Base-by-base conservation (phyloP, 176 grass and related monocot species). In the Microstegium vimineum region DNA sequence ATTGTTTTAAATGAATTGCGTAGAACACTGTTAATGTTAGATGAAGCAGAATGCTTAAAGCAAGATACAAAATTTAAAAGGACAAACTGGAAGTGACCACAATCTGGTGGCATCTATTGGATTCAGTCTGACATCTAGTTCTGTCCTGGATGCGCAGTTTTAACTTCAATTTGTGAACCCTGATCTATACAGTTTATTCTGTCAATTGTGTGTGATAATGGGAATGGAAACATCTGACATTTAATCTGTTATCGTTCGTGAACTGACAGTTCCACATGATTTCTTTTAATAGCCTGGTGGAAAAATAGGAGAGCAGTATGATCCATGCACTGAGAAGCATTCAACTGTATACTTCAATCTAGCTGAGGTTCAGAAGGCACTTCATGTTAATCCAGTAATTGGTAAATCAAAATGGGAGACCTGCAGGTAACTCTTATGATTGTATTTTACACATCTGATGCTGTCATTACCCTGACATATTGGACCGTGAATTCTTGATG, bases 271-370 rank as follows among this genome's bases (percentile, higher is more conserved):
- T 81, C 52, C 46, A 56, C 32, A 66, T 89, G 3, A 75, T 76
- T 13, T 83, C 2, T 87, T 86, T 94, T 85, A 2, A 79, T 87
- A 95, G 89, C 90, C 91, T 88, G 83, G 71, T 85, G 91, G 90
- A 20, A 88, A 89, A 90, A 80, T 95, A 36, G 81, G 80, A 16
- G 96, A 86, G 74, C 92, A 87, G 67, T 99, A 99, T 87, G 93
- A 99, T 85, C 93, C 93, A 37, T 95, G 96, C 80, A 99, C 96
- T 47, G 91, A 99, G 84, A 84, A 89, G 76, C 96, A 95, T 87
- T 99, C 96, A 51, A 92, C 12, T 85, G 80, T 99, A 85, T 99
- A 99, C 85, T 99, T 99, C 62, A 99, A 99, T 83, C 83, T 99
- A 67, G 82, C 84, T 69, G 91, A 93, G 88, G 96, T 99, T 66